Percentiles rank a stretch among this genome's conserved stretches.
Conservation (phyloP, 192 early-diverging fungal species). For the Coemansia sp. region DNA sequence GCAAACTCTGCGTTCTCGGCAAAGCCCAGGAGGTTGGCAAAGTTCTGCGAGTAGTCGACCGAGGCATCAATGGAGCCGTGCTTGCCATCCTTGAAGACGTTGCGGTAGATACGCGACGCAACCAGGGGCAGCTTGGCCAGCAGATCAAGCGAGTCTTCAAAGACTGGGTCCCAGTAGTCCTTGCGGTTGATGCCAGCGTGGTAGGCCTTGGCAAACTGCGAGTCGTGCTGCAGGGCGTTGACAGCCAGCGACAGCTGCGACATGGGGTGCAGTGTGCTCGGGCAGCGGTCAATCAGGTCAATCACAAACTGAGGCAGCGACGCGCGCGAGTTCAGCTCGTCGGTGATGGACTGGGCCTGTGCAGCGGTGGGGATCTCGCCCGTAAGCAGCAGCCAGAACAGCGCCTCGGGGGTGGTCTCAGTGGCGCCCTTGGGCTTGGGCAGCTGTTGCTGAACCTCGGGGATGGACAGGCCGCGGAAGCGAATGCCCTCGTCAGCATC, state of each 20-base stretch:
- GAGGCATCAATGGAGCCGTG: slow-evolving; percentile 81
- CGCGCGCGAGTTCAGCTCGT: slow-evolving; percentile 95
- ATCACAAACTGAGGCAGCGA: slow-evolving; percentile 92
- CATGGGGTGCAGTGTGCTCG: slow-evolving; percentile 99
- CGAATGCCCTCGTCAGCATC: slow-evolving; percentile 98
- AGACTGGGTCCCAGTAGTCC: slow-evolving; percentile 96
- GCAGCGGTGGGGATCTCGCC: slow-evolving; percentile 94
- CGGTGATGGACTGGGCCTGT: slow-evolving; percentile 88
- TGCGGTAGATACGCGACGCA: slow-evolving; percentile 98
- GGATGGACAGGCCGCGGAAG: slow-evolving; percentile 95
- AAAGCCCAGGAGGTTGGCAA: slow-evolving; percentile 91
- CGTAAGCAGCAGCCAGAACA: slow-evolving; percentile 98
- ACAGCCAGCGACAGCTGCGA: slow-evolving; percentile 97
- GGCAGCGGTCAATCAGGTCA: slow-evolving; percentile 98
- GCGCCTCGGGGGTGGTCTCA: slow-evolving; percentile 97
- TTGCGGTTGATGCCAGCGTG: slow-evolving; percentile 87
- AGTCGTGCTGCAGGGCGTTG: slow-evolving; percentile 97
- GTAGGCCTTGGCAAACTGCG: slow-evolving; percentile 97
- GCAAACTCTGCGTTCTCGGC: slow-evolving; percentile 85
- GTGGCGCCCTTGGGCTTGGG: slow-evolving; percentile 84
- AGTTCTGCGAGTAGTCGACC: slow-evolving; percentile 95
- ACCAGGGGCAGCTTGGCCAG: slow-evolving; percentile 97
- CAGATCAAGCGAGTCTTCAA: slow-evolving; percentile 97
- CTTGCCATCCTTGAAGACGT: slow-evolving; percentile 98
- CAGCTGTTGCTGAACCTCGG: slow-evolving; percentile 92